Percentiles rank a stretch among this genome's conserved stretches.
These are phyloP conservation scores for Suillus paluster DNA, from an alignment of 768 basidiomycete species.

Conservation along the genomic window DNA sequence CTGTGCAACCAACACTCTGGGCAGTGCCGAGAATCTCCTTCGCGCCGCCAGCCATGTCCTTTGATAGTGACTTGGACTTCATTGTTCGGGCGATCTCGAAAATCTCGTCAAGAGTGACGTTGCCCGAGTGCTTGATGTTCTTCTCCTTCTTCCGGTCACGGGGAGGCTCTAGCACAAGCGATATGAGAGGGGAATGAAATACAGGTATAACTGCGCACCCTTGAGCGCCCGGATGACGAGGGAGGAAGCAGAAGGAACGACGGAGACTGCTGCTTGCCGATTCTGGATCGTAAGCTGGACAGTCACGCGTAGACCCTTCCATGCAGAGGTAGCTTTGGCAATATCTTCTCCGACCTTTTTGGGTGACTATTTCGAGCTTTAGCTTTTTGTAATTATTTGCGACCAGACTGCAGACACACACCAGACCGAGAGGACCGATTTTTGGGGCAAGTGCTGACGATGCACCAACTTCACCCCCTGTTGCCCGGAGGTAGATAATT, in stretches of 20 bases:
- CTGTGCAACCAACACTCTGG: slow-evolving; percentile 95
- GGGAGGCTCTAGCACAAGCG: slow-evolving; percentile 75
- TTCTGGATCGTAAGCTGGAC: slow-evolving; percentile 99
- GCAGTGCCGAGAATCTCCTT: slow-evolving; percentile 99
- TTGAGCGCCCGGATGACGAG: slow-evolving; percentile 98
- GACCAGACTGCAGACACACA: slow-evolving; percentile 45
- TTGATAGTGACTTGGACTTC: slow-evolving; percentile 92
- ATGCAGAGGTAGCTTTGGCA: slow-evolving; percentile 95
- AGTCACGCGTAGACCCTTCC: slow-evolving; percentile 99
- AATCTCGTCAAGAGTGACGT: slow-evolving; percentile 93
- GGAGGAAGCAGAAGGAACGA: slow-evolving; percentile 96
- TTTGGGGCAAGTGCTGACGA: slow-evolving; percentile 98
- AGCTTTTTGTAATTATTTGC: slow-evolving; percentile 14
- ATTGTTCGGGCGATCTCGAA: slow-evolving; percentile 95
- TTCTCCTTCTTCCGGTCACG: slow-evolving; percentile 99
- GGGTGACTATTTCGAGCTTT: slow-evolving; percentile 70
- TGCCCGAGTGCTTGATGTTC: slow-evolving; percentile 99
- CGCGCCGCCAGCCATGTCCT: slow-evolving; percentile 83
- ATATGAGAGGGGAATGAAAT: slow-evolving; percentile 6
- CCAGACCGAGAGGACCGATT: slow-evolving; percentile 99
- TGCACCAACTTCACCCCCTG: slow-evolving; percentile 99
- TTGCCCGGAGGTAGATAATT: slow-evolving; percentile 98
- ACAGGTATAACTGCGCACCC: slow-evolving; percentile 55
- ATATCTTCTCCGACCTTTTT: slow-evolving; percentile 99
- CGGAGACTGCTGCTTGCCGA: slow-evolving; percentile 95